Conservation (phyloP, 1,284 basidiomycete species). For the Cryptococcus jaspeensis region DNA sequence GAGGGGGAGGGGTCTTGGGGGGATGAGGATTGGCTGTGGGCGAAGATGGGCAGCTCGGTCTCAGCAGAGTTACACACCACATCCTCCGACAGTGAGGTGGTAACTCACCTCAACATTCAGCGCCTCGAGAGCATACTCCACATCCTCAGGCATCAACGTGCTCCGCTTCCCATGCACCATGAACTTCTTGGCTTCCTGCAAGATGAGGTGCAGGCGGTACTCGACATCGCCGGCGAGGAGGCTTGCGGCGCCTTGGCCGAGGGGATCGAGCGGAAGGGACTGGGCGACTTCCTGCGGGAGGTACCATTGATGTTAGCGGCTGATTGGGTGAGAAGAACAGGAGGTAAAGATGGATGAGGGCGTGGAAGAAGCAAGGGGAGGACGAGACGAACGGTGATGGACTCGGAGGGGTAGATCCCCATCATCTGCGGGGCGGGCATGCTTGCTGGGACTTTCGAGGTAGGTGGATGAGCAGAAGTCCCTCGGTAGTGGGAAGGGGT, state of each 20-base stretch:
- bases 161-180: slow-evolving; percentile 91
- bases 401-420: slow-evolving; percentile 47
- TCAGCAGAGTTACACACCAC: neutral
- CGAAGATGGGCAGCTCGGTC: neutral
- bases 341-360: neutral
- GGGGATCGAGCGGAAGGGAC: slow-evolving; percentile 72
- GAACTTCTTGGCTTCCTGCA: slow-evolving; percentile 89
- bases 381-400: slow-evolving; percentile 32
- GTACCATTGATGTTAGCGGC: neutral
- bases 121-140: slow-evolving; percentile 89
- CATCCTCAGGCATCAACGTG: slow-evolving; percentile 81
- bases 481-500: no score
- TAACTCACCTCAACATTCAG: slow-evolving; percentile 79
- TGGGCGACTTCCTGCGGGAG: slow-evolving; percentile 86
- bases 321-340: neutral
- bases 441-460: neutral
- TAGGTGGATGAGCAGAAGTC: neutral
- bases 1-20: slow-evolving; percentile 53
- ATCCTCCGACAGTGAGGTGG: neutral
- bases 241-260: slow-evolving; percentile 77
- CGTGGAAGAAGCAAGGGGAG: neutral
- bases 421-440: slow-evolving; percentile 43
- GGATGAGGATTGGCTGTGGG: slow-evolving; percentile 44
- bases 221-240: slow-evolving; percentile 94
- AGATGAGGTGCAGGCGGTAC: slow-evolving; percentile 77